These are phyloP conservation scores for Cyberlindnera xylosilytica DNA, from an alignment of 805 yeast genomes.

Conservation along the genomic window DNA sequence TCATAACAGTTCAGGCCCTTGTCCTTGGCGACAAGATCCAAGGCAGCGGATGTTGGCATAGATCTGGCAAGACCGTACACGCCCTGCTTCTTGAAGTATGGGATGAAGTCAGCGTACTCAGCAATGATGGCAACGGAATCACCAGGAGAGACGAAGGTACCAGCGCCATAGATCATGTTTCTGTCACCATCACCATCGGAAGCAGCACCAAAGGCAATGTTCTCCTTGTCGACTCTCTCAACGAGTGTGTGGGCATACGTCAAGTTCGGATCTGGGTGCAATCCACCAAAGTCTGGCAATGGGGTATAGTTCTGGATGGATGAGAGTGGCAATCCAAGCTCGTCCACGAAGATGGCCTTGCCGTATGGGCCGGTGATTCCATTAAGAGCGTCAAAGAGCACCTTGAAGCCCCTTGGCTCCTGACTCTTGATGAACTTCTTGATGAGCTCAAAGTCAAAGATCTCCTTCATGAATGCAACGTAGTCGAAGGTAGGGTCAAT, in stretches of 20 bases:
- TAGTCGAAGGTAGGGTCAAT: constrained; percentile 81
- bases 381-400: constrained; percentile 85
- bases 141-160: constrained; percentile 95
- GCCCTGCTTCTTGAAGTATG: constrained; percentile 86
- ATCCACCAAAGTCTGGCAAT: constrained; percentile 90
- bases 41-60: constrained; percentile 95
- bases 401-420: constrained; percentile 50
- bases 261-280: constrained; percentile 97
- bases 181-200: constrained; percentile 99
- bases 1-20: constrained; percentile 79
- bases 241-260: constrained; percentile 91
- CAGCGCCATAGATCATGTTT: constrained; percentile 96
- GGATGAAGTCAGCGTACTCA: constrained; percentile 86
- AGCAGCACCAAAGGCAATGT: constrained; percentile 94
- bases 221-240: constrained; percentile 73
- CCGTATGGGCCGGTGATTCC: constrained; percentile 99
- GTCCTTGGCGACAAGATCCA: constrained; percentile 83
- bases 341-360: constrained; percentile 74
- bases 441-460: constrained; percentile 85
- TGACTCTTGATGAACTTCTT: constrained; percentile 58
- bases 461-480: constrained; percentile 71
- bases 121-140: constrained; percentile 97
- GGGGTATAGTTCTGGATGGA: constrained; percentile 80
- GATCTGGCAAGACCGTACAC: constrained; percentile 92
- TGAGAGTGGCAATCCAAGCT: constrained; percentile 69